Base-by-base conservation (phyloP, 2,329 filamentous ascomycete species). In the Colletotrichum brevisporum region DNA sequence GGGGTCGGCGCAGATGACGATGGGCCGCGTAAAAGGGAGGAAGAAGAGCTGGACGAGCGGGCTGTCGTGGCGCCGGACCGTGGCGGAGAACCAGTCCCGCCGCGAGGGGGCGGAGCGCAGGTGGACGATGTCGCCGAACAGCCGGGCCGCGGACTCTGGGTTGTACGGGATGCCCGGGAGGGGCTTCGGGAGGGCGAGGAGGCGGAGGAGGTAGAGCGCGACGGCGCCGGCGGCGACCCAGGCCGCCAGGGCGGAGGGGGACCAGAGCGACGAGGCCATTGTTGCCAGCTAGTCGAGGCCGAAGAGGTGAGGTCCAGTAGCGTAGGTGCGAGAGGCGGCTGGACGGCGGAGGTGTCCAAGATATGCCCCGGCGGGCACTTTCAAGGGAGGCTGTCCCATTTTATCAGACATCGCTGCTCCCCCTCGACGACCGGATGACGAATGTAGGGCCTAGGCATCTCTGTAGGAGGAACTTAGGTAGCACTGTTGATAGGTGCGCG, bases 1-100 rank as follows among this genome's bases (percentile, higher is more conserved):
- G 45, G 76, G 78, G 68, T 80, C 77, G 21, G 76, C 67, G 12
- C 81, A 68, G 4, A 81, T 71, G 2, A 81, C 70, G 2, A 68
- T 67, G 1, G 79, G 78, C 41, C 70, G 72, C 5, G 70, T 59
- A 15, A 80, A 75, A 0, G 79, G 79, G 27, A 80, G 79, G 31
- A 80, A 57, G 63, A 81, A 82, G 48, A 79, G 47, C 53, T 82
- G 80, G 4, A 74, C 71, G 12, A 82, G 64, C 1, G 77, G 75
- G 0, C 75, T 60, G 4, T 71, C 57, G 68, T 76, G 75, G 8
- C 58, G 54, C 18, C 67, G 68, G 6, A 74, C 72, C 41, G 74
- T 75, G 21, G 59, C 71, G 66, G 69, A 73, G 58, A 77, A 63
- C 76, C 76, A 78, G 6, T 64, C 57, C 12, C 74, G 71, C 16